Evolutionary conservation across 192 early-diverging fungal species (phyloP), one percentile per base, ranked within the genome.

Genomic region (Coemansia sp.): DNA sequence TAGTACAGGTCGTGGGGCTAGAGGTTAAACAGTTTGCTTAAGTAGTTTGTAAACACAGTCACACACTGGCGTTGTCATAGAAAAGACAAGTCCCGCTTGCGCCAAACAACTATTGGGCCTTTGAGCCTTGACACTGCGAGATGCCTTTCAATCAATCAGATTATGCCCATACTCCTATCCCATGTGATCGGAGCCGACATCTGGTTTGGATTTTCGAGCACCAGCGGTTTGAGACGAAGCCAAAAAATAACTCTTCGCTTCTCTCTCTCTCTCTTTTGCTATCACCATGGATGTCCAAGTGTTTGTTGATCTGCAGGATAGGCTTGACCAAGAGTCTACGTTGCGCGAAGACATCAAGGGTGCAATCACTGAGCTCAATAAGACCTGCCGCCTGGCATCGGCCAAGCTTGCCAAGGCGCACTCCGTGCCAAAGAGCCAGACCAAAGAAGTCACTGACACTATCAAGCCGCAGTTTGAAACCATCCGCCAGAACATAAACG

Each of bases 231-330:
- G 42, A 14, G n/a, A 18, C 16, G 42, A 11, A 36, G 9, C 5
- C 5, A 36, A 16, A 18, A 43, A 43, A 43, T 18, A 43, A 43
- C 42, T 43, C 38, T 16, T 3, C 37, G 3, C 40, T 43, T n/a
- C n/a, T 42, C 11, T 43, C 40, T 43, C 16, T 8, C 0, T 37
- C 24, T 35, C 20, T 23, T 36, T 39, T 63, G 10, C 11, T 24
- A 16, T 36, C 46, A 23, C 7, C 45, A 79, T 81, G 78, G 73
- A 76, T 36, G 59, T 73, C 38, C 78, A 81, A 31, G 51, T 81
- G 10, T 81, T 81, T 62, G 62, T 76, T 39, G 74, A 81, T 35
- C 66, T 81, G 26, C 78, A 81, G 51, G 70, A 81, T 46, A 71
- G 57, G 63, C 65, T 81, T 21, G 78, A 81, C 46, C 61, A 63